Percentiles rank a stretch among this genome's conserved stretches.
Conservation (phyloP, 768 basidiomycete species). For the Leccinum arenicola region DNA sequence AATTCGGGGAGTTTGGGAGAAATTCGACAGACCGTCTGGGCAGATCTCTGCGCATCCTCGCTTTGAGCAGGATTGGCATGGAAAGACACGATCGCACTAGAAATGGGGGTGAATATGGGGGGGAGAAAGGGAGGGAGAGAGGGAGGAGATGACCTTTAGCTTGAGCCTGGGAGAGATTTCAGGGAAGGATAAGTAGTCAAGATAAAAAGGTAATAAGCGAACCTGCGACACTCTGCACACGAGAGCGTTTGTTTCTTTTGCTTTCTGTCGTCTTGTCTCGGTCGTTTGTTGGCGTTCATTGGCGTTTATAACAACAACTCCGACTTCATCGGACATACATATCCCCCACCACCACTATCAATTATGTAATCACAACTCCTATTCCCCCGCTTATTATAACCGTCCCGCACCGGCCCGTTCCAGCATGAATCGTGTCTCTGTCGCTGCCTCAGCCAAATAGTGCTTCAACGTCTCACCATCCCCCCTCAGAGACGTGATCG, state of each 20-base stretch:
- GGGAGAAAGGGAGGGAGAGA: not conserved
- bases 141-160: constrained; percentile 44
- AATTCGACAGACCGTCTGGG: constrained; percentile 45
- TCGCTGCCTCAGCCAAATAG: constrained; percentile 78
- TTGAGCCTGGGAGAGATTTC: constrained; percentile 38
- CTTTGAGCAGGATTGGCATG: constrained; percentile 66
- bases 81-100: constrained; percentile 64
- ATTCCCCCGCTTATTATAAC: constrained; percentile 14
- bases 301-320: constrained; percentile 16
- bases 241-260: constrained; percentile 48
- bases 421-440: constrained; percentile 54
- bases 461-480: constrained; percentile 53
- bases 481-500: constrained; percentile 71
- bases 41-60: constrained; percentile 62
- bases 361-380: constrained; percentile 24
- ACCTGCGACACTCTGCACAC: constrained; percentile 64
- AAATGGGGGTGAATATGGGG: not conserved
- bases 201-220: constrained; percentile 12
- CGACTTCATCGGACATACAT: constrained; percentile 25
- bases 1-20: not conserved
- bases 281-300: constrained; percentile 39
- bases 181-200: not conserved
- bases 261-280: constrained; percentile 36
- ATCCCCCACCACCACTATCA: constrained; percentile 15
- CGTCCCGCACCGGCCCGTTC: constrained; percentile 62